A percentile compares a stretch with the other conserved stretches of the same genome.
phyloP scores from a whole-genome alignment of 2,329 filamentous ascomycete genomes.

The Aspergillus japonicus region DNA sequence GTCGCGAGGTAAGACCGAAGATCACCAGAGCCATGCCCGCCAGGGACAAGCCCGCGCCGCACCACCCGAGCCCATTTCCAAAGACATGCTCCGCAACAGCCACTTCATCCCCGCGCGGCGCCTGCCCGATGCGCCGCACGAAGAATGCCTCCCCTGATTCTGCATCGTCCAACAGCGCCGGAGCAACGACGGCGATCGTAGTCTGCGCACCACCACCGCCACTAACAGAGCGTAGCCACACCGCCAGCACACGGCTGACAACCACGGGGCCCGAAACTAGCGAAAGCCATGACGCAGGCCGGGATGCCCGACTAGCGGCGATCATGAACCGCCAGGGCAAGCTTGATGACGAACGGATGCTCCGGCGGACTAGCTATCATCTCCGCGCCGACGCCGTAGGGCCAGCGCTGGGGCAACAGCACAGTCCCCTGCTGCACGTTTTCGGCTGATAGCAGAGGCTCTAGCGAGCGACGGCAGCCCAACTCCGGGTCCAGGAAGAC shows the following conservation, averaged over 20 bases:
- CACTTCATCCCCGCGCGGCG: background rate
- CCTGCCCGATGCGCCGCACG: background rate
- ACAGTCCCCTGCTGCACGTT: background rate
- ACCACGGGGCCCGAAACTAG: background rate
- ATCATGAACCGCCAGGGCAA: background rate
- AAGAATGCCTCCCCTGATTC: background rate
- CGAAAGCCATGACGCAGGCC: background rate
- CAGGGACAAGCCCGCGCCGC: background rate
- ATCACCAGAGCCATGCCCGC: background rate
- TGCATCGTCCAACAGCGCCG: background rate
- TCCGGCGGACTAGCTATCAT: background rate
- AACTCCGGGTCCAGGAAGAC: background rate
- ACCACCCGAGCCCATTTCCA: background rate
- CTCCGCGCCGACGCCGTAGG: background rate
- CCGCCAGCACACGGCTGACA: background rate
- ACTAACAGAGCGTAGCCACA: background rate
- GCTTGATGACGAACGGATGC: slow-evolving; percentile 3
- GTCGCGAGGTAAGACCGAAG: no score
- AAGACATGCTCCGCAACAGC: background rate
- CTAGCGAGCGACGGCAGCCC: background rate
- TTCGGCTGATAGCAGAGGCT: background rate
- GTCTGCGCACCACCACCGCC: no score
- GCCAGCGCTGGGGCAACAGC: background rate
- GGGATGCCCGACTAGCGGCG: background rate
- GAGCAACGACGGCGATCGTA: background rate